Base-by-base conservation (phyloP, 768 basidiomycete species). In the Lentinula raphanica region DNA sequence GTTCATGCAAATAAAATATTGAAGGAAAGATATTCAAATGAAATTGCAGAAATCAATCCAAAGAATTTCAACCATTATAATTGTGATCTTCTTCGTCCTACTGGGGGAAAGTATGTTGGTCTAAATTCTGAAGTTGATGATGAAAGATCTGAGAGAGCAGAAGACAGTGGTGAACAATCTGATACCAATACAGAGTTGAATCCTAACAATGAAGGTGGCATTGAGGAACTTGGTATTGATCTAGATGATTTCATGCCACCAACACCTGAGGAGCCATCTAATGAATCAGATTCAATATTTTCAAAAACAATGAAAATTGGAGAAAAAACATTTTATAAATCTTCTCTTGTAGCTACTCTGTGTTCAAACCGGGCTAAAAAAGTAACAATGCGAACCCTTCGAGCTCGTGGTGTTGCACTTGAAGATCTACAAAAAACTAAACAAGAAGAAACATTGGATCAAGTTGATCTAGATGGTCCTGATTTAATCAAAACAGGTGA, bases 211-310 rank as follows among this genome's bases (percentile, higher is more conserved):
- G 49, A 60, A 2, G 50, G 32, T 19, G 35, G 49, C 27, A 28
- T 58, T 27, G 31, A 40, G 15, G 57, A 58, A 23, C 29, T 55
- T 5, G 60, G 50, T 25, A n/a, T 61, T 21, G 60, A 61, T 53
- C 40, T 59, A 25, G 61, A 59, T 27, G 50, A 62, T 55, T 62
- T 19, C 54, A 40, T 59, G 46, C 58, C 61, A 19, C 46, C 49
- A 23, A 49, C 32, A 23, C 28, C 54, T 8, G 61, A 54, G 49
- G 40, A 59, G 29, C 23, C 25, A 21, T 13, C 44, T n/a, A n/a
- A n/a, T n/a, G n/a, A n/a, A n/a, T n/a, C n/a, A n/a, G n/a, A n/a
- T 27, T 46, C 19, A 9, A 46, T 1, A 11, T 46, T 27, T 3
- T 46, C 44, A 46, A 46, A 25, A 40, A 59, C 21, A 15, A n/a